Evolutionary conservation across 2,329 filamentous ascomycete species (phyloP), one percentile per base, ranked within the genome.

Genomic region (Penicillium sclerotiorum): DNA sequence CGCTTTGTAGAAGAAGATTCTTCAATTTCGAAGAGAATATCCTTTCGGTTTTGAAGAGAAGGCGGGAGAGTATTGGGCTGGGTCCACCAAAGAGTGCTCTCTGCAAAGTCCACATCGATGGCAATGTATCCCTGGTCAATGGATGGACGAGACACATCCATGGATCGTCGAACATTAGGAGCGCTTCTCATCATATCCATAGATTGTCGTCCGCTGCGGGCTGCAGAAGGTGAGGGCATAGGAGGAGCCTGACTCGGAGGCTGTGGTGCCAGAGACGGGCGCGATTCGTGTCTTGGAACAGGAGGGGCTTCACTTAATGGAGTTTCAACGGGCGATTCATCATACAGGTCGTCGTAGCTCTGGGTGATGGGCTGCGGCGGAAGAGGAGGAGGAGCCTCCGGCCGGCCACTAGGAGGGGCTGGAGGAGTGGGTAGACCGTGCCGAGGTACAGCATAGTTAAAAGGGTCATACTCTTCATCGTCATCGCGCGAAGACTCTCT

Each of bases 71-170:
- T 84, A 55, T 89, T 89, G 9, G 87, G 79, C 63, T 92, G 85
- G 30, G 87, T 84, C 92, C 93, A 99, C 94, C 94, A 99, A 43
- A 86, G 82, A 15, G 84, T 88, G 42, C 81, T 80, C 37, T 82
- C 77, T 11, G 83, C 86, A 30, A 97, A 77, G 63, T 97, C 92
- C 48, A 97, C 73, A 52, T 97, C 92, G 48, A 86, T 86, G 33
- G 94, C 94, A 55, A 97, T 93, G 65, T 86, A 95, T 1, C 90
- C 89, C 37, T 87, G 85, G 57, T 93, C 89, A 51, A 85, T 80
- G 5, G 86, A 87, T 1, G 89, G 86, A 39, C 93, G 84, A 32
- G 81, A 72, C 48, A 88, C 77, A 58, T 99, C 94, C 71, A 89
- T 83, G 3, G 91, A 96, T 50, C 80, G 74, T 47, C 85, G 80